Evolutionary conservation across 495 filamentous ascomycete genomes (phyloP), one percentile per base, ranked within the genome.

Genomic region (Trichodelitschia bisporula): DNA sequence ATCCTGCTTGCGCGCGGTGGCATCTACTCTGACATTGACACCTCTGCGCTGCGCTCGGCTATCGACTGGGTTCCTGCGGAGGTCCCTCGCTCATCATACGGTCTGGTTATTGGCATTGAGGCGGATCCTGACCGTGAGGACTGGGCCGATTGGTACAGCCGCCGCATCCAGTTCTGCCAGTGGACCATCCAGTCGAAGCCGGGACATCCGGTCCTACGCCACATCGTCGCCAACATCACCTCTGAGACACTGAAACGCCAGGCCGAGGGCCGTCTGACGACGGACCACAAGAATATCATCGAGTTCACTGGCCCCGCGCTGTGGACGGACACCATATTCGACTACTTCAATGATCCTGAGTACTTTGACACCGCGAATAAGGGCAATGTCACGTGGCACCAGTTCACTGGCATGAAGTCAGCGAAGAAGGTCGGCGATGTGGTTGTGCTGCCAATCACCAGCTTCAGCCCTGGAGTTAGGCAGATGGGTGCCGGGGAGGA

Each of bases 121-220:
- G 86, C 86, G 3, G 86, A 97, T 43, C 83, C 86, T 1, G 82
- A 95, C 48, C 63, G 86, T 25, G 61, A 65, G 2, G 86, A 97
- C 42, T 97, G 86, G 86, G 62, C 66, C 19, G 61, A 90, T 0
- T 97, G 86, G 86, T 97, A 93, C 52, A 82, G 78, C 31, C 73
- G 86, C 31, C 62, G 86, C 17, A 79, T 97, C 30, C 86, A 97
- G 43, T 97, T 97, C 50, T 97, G 86, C 50, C 86, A 97, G 47
- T 97, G 86, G 86, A 97, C 86, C 3, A 92, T 97, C 30, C 84
- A 93, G 45, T 55, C 77, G 25, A 97, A 97, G 49, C 75, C 86
- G 0, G 86, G 86, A 4, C 86, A 97, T 43, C 86, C 86, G 0
- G 72, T 93, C 14, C 57, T 97, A 28, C 64, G 77, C 16, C 79